Conservation (phyloP, 2,329 filamentous ascomycete species). For the Nothophoma quercina region DNA sequence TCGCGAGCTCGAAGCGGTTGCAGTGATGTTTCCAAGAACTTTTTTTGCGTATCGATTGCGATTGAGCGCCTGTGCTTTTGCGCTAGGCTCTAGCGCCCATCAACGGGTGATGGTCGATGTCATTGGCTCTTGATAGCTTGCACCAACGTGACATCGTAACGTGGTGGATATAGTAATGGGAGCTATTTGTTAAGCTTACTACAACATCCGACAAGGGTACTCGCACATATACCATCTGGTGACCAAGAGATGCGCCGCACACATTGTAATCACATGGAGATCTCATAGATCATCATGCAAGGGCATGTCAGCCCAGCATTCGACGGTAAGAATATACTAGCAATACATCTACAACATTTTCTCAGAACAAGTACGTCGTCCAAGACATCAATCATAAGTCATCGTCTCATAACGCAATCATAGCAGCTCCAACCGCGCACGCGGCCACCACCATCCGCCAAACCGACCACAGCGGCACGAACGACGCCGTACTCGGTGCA, state of each 20-base stretch:
- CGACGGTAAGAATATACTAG: not conserved
- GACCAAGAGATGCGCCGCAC: too few species aligned
- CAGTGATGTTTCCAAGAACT: constrained; percentile 2
- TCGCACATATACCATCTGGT: too few species aligned
- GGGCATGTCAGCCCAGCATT: too few species aligned
- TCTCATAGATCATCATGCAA: too few species aligned
- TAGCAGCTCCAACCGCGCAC: constrained; percentile 45
- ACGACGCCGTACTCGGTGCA: constrained; percentile 47
- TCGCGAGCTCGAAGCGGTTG: not conserved
- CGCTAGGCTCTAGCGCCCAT: not conserved
- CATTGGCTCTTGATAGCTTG: not conserved
- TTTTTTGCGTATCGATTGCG: constrained; percentile 16
- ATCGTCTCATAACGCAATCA: constrained; percentile 47
- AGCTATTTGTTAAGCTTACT: too few species aligned
- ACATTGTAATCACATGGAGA: too few species aligned
- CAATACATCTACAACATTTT: not conserved
- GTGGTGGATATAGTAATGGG: too few species aligned
- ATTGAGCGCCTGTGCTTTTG: not conserved
- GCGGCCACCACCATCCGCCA: constrained; percentile 43
- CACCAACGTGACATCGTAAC: too few species aligned
- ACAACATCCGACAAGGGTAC: too few species aligned
- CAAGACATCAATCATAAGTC: constrained; percentile 3
- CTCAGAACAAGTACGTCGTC: not conserved
- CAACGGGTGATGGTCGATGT: not conserved
- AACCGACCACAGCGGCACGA: constrained; percentile 34